phyloP scores from a whole-genome alignment of 1,284 basidiomycete genomes.

The Quambalaria eucalypti region DNA sequence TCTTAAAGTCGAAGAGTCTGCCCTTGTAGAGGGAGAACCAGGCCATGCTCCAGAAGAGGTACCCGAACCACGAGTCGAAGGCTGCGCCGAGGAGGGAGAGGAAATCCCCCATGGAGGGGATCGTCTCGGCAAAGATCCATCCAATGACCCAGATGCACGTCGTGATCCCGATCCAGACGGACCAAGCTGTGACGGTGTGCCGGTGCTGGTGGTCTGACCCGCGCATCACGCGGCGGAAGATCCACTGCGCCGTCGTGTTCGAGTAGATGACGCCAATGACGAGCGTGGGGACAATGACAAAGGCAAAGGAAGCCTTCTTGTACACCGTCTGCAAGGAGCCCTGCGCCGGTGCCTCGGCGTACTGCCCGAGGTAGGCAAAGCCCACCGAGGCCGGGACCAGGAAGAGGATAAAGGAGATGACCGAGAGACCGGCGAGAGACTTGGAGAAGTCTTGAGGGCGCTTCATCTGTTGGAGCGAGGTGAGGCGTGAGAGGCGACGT shows the following conservation, averaged over 20 bases:
- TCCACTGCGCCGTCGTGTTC: constrained; percentile 14
- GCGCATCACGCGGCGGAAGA: constrained; percentile 21
- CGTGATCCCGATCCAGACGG: constrained; percentile 54
- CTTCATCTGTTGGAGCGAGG: constrained; percentile 1
- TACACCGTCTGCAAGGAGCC: constrained; percentile 50
- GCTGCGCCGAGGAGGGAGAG: constrained; percentile 43
- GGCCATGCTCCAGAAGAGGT: constrained; percentile 34
- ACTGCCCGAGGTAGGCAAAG: constrained; percentile 44
- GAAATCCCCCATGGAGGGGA: constrained; percentile 49
- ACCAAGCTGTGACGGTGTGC: constrained; percentile 58
- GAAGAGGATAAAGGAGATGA: constrained; percentile 11
- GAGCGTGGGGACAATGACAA: constrained; percentile 27
- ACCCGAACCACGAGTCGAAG: constrained; percentile 27
- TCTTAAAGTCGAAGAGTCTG: constrained; percentile 25
- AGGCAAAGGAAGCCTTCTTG: constrained; percentile 51
- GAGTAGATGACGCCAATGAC: constrained; percentile 36
- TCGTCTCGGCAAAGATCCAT: constrained; percentile 55
- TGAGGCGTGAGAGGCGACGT: neutral
- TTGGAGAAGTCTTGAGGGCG: constrained; percentile 13
- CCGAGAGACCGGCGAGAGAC: constrained; percentile 7
- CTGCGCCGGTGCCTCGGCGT: constrained; percentile 54
- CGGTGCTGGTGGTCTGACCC: constrained; percentile 19
- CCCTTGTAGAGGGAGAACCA: constrained; percentile 47
- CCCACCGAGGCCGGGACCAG: constrained; percentile 7
- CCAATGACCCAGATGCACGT: constrained; percentile 54